phyloP scores from a whole-genome alignment of 768 basidiomycete genomes.

The Cystofilobasidium ferigula region DNA sequence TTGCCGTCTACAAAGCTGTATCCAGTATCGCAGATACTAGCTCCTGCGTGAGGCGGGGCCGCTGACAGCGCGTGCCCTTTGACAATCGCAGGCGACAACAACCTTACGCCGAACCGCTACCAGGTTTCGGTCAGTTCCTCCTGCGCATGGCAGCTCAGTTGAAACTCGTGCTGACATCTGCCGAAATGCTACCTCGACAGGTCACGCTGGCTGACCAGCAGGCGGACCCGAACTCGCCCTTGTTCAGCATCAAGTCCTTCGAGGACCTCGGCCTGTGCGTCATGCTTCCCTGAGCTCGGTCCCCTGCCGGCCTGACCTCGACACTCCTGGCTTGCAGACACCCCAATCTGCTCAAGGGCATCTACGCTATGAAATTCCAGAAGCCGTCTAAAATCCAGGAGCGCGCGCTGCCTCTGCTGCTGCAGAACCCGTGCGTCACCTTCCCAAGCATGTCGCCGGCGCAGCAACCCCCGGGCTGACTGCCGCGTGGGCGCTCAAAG shows the following conservation, averaged over 20 bases:
- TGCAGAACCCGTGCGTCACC: slow-evolving; percentile 71
- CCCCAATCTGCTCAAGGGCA: slow-evolving; percentile 77
- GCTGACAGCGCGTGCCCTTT: neutral
- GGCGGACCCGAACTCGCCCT: slow-evolving; percentile 85
- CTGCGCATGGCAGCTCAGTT: neutral
- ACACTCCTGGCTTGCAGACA: slow-evolving; percentile 44
- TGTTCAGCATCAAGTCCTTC: slow-evolving; percentile 85
- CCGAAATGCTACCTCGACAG: slow-evolving; percentile 38
- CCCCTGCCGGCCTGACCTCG: neutral
- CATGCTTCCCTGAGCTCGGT: neutral
- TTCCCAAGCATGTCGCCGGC: slow-evolving; percentile 16
- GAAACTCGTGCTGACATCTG: slow-evolving; percentile 2
- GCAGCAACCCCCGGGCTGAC: too few relatives aligned
- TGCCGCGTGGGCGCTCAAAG: too few relatives aligned
- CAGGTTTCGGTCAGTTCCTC: slow-evolving; percentile 16
- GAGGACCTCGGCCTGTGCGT: slow-evolving; percentile 89
- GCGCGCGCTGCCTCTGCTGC: slow-evolving; percentile 79
- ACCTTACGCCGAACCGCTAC: slow-evolving; percentile 21
- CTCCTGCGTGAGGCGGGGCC: neutral
- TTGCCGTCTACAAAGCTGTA: neutral
- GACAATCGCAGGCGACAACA: slow-evolving; percentile 3
- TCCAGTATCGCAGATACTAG: neutral
- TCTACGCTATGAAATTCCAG: slow-evolving; percentile 89
- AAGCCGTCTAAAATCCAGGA: slow-evolving; percentile 99
- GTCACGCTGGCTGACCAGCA: slow-evolving; percentile 96